These are phyloP conservation scores for Begonia loranthoides DNA, from an alignment of 306 rosid genomes.

Conservation along the genomic window DNA sequence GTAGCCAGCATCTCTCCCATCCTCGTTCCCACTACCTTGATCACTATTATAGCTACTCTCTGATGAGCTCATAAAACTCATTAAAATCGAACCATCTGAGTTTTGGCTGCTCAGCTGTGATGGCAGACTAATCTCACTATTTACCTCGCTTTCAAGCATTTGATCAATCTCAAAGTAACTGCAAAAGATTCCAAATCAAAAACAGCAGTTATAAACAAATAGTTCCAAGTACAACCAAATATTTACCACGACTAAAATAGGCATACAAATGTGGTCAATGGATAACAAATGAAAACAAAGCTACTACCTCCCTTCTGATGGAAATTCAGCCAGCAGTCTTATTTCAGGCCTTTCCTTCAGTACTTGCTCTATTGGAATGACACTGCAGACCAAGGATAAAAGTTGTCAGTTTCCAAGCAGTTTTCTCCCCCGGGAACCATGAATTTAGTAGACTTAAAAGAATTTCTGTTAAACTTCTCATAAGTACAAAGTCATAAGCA, in stretches of 20 bases:
- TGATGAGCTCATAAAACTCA: conserved; percentile 48
- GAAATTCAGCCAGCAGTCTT: conserved; percentile 75
- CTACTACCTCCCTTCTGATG: conserved; percentile 77
- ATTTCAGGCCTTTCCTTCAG: conserved; percentile 71
- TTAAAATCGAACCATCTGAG: conserved; percentile 40
- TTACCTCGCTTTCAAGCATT: conserved; percentile 50
- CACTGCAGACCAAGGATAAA: conserved; percentile 33
- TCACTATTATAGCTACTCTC: conserved; percentile 89
- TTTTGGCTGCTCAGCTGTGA: conserved; percentile 59
- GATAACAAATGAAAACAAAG: background rate
- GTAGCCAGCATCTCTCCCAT: conserved; percentile 46
- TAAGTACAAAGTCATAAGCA: no score
- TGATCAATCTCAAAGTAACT: conserved; percentile 65
- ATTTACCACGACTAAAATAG: background rate
- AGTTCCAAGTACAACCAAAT: background rate
- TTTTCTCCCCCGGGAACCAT: no score
- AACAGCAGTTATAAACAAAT: conserved; percentile 7
- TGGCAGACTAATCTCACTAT: conserved; percentile 54
- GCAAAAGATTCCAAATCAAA: conserved; percentile 27
- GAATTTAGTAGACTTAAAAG: no score
- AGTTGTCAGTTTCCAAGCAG: conserved; percentile 5
- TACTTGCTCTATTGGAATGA: conserved; percentile 54
- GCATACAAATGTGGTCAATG: no score
- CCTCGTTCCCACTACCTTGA: conserved; percentile 96
- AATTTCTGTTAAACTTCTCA: no score